phyloP scores from a whole-genome alignment of 768 basidiomycete species.

The Coprinellus aureogranulatus region DNA sequence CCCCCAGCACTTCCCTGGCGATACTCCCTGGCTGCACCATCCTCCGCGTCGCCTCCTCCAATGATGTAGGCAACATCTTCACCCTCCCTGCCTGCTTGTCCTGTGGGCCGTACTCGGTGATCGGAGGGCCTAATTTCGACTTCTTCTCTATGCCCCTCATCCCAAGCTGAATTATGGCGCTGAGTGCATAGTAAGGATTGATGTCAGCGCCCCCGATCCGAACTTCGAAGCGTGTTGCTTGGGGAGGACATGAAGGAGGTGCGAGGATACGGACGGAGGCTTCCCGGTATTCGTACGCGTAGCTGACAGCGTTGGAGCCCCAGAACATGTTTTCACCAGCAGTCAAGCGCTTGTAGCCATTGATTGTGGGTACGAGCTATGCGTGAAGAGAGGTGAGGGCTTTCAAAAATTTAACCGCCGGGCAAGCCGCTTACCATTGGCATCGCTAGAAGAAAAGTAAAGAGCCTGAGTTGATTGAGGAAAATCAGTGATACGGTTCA shows the following conservation, averaged over 20 bases:
- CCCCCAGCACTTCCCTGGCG: constrained; percentile 80
- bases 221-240: constrained; percentile 88
- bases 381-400: too few relatives aligned
- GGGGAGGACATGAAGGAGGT: constrained; percentile 78
- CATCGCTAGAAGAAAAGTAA: too few relatives aligned
- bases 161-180: constrained; percentile 85
- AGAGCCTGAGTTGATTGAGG: too few relatives aligned
- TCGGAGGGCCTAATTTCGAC: constrained; percentile 66
- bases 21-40: constrained; percentile 81
- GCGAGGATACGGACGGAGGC: constrained; percentile 91
- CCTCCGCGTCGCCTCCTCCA: constrained; percentile 73
- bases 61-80: constrained; percentile 73
- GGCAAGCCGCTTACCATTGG: too few relatives aligned
- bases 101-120: constrained; percentile 54
- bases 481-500: too few relatives aligned
- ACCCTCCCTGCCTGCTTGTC: constrained; percentile 59
- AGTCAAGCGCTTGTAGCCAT: constrained; percentile 95
- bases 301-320: constrained; percentile 93
- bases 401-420: too few relatives aligned
- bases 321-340: constrained; percentile 95
- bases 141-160: constrained; percentile 84
- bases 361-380: constrained; percentile 81
- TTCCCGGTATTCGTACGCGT: constrained; percentile 93
- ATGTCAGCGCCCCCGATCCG: constrained; percentile 97
- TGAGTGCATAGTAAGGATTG: constrained; percentile 87